Evolutionary conservation across 768 basidiomycete genomes (phyloP).

Genomic region (Russula earlei): DNA sequence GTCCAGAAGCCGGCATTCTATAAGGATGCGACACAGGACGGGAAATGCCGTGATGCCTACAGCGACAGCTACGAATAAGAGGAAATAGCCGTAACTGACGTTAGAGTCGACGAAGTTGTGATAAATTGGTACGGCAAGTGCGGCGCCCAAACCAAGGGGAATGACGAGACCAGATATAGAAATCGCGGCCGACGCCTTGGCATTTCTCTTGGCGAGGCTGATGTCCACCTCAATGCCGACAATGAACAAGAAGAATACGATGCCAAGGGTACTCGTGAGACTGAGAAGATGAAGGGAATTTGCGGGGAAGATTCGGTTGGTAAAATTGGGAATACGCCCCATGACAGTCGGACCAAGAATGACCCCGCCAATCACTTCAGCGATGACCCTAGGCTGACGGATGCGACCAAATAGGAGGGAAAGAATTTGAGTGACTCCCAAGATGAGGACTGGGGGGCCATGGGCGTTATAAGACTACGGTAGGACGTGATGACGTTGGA

Average conservation of each 20-base stretch:
- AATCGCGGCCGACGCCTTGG: constrained; percentile 45
- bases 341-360: constrained; percentile 63
- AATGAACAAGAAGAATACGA: constrained; percentile 73
- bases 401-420: constrained; percentile 54
- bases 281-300: constrained; percentile 47
- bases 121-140: constrained; percentile 65
- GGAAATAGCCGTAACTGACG: constrained; percentile 70
- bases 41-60: constrained; percentile 78
- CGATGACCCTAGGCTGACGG: constrained; percentile 86
- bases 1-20: constrained; percentile 71
- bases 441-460: constrained; percentile 54
- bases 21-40: constrained; percentile 76
- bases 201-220: constrained; percentile 55
- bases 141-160: constrained; percentile 76
- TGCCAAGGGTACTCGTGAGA: constrained; percentile 67
- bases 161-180: constrained; percentile 61
- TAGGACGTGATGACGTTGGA: constrained; percentile 3
- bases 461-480: too few species aligned
- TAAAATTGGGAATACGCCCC: constrained; percentile 73
- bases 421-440: constrained; percentile 68
- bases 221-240: constrained; percentile 81
- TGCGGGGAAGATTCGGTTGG: constrained; percentile 30
- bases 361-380: constrained; percentile 88
- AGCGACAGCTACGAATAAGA: constrained; percentile 79
- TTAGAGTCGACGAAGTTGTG: constrained; percentile 46